A percentile compares a stretch with the other conserved stretches of the same genome.
Conservation (phyloP, 2,329 filamentous ascomycete species). For the Cephalotrichum gorgonifer region DNA sequence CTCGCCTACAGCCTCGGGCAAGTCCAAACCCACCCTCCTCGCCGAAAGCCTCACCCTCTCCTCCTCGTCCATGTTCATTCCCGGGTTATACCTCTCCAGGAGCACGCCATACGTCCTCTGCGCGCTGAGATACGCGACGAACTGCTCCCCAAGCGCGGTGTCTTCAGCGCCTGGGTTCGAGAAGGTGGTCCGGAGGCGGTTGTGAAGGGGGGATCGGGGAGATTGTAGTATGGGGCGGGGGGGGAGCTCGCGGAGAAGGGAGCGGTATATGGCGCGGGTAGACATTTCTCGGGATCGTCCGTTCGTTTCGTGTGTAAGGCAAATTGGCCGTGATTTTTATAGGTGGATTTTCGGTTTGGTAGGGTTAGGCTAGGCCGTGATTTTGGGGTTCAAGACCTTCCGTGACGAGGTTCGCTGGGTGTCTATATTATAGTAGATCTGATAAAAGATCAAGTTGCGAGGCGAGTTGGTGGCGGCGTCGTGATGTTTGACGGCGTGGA, state of each 20-base stretch:
- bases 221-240: slow-evolving; percentile 47
- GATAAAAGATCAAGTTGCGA: neutral
- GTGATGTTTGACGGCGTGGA: neutral
- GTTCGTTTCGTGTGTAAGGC: neutral
- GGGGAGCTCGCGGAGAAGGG: slow-evolving; percentile 81
- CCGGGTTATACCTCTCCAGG: slow-evolving; percentile 87
- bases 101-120: slow-evolving; percentile 75
- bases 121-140: slow-evolving; percentile 70
- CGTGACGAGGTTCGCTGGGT: too few relatives aligned
- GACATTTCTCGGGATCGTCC: neutral
- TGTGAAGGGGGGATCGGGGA: slow-evolving; percentile 58
- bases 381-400: too few relatives aligned
- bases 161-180: slow-evolving; percentile 4
- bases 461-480: neutral
- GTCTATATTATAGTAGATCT: too few relatives aligned
- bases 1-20: slow-evolving; percentile 51
- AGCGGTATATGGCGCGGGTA: slow-evolving; percentile 74
- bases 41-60: slow-evolving; percentile 79
- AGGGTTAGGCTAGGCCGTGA: neutral
- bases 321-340: too few relatives aligned
- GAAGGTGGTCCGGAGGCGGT: slow-evolving; percentile 57
- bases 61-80: slow-evolving; percentile 76
- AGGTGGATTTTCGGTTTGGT: neutral
- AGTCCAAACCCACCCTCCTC: slow-evolving; percentile 78
- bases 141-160: slow-evolving; percentile 56